These are phyloP conservation scores for Acidomyces sp. DNA, from an alignment of 495 filamentous ascomycete genomes.

Conservation along the genomic window DNA sequence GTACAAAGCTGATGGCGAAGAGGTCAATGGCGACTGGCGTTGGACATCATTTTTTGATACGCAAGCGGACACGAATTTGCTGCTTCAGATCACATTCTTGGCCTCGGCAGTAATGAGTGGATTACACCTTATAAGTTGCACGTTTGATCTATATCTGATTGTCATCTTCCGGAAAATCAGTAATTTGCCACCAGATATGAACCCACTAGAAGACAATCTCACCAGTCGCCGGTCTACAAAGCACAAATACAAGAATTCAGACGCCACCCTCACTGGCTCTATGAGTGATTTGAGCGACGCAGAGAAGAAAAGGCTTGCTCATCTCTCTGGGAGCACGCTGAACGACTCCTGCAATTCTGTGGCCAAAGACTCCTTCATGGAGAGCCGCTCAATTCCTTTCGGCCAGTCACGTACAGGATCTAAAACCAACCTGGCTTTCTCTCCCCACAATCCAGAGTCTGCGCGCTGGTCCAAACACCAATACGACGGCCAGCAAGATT, in stretches of 20 bases:
- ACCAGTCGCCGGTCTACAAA: conserved; percentile 50
- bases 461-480: conserved; percentile 33
- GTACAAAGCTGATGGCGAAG: conserved; percentile 1
- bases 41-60: conserved; percentile 53
- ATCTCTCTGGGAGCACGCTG: conserved; percentile 35
- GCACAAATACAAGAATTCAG: conserved; percentile 65
- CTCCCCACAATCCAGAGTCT: conserved; percentile 32
- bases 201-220: conserved; percentile 73
- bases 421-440: conserved; percentile 31
- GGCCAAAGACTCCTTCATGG: conserved; percentile 35
- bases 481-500: conserved; percentile 28
- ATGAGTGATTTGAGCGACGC: conserved; percentile 15
- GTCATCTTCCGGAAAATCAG: conserved; percentile 69
- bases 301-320: conserved; percentile 28
- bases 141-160: conserved; percentile 55
- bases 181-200: conserved; percentile 76
- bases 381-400: conserved; percentile 58
- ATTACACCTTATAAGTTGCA: conserved; percentile 56
- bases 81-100: conserved; percentile 53
- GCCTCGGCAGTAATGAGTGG: conserved; percentile 45
- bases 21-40: conserved; percentile 28
- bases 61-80: conserved; percentile 34
- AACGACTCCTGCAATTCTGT: conserved; percentile 34
- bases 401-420: conserved; percentile 56
- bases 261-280: conserved; percentile 48